Percentiles rank a stretch among this genome's conserved stretches.
These are phyloP conservation scores for Penicillium sp. DNA, from an alignment of 2,329 filamentous ascomycete species.

Conservation along the genomic window DNA sequence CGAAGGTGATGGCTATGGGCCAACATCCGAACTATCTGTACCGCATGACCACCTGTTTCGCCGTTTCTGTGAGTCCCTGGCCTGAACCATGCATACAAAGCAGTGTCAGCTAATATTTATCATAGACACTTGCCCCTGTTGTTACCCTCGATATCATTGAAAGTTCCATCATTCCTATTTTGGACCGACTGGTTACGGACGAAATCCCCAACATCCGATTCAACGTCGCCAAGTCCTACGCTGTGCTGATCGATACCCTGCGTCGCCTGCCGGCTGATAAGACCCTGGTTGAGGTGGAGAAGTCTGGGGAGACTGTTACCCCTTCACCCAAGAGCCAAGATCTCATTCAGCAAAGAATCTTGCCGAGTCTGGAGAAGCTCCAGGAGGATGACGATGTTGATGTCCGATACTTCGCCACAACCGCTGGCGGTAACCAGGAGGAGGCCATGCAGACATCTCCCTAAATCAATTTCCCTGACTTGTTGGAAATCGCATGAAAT, in stretches of 20 bases:
- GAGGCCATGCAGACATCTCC: slow-evolving; percentile 61
- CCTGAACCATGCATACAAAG: not conserved
- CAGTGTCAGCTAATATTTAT: slow-evolving; percentile 32
- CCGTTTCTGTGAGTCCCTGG: slow-evolving; percentile 78
- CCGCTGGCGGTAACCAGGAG: slow-evolving; percentile 67
- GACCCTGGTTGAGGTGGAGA: slow-evolving; percentile 83
- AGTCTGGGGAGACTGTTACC: slow-evolving; percentile 61
- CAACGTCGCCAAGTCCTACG: slow-evolving; percentile 98
- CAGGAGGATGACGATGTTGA: slow-evolving; percentile 98
- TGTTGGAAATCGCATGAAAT: slow-evolving; percentile 10
- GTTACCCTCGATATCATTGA: slow-evolving; percentile 93
- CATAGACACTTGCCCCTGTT: slow-evolving; percentile 86
- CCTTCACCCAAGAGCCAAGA: slow-evolving; percentile 75
- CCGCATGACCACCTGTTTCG: slow-evolving; percentile 99
- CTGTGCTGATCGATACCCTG: slow-evolving; percentile 85
- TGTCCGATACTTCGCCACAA: slow-evolving; percentile 96
- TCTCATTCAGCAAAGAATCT: slow-evolving; percentile 81
- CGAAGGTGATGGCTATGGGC: slow-evolving; percentile 98
- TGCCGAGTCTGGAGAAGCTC: slow-evolving; percentile 91
- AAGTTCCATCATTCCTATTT: slow-evolving; percentile 90
- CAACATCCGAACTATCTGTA: slow-evolving; percentile 98
- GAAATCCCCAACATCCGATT: slow-evolving; percentile 99
- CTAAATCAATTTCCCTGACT: slow-evolving; percentile 28
- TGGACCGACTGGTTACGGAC: slow-evolving; percentile 90
- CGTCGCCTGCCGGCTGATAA: slow-evolving; percentile 87